Base-by-base conservation (phyloP, 2,329 filamentous ascomycete species). In the Botrytis hyacinthi region DNA sequence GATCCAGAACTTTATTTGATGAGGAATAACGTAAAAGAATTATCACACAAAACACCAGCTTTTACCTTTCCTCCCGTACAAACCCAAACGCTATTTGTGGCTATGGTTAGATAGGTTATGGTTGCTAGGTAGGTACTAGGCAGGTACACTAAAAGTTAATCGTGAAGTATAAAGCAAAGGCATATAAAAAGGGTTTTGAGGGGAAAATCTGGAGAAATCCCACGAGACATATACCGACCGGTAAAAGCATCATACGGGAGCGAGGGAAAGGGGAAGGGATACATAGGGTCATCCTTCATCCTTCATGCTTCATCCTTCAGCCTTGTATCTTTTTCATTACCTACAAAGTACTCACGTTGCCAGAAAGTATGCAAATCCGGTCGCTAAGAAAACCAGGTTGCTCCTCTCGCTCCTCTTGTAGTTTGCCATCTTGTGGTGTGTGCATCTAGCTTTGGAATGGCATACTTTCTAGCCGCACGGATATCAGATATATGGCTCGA, bases 131-230 rank as follows among this genome's bases (percentile, higher is more conserved):
- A 51, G 46, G 22, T 51, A 26, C 46, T 26, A 18, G n/a, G 51
- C 3, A n/a, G 60, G 60, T 20, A 32, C 35, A 62, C 29, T 29
- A 18, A 40, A 46, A 20, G 40, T 46, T 29, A 32, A 29, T 20
- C 9, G 61, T 46, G n/a, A 42, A 62, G 26, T 4, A 42, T 37
- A 61, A 40, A 37, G 61, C 61, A 16, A 63, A 65, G 32, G 29
- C 48, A 35, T 66, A 48, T 48, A 20, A 66, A 66, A 48, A 22
- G 62, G 62, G 42, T 12, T 18, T 9, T 9, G 29, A 35, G 42
- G 62, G 42, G 63, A 35, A 65, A 48, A 66, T 66, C 63, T 35
- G 63, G 63, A 66, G 63, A 66, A 66, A 48, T 48, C 18, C 29
- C 42, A 66, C 14, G 20, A 40, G 29, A 26, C 20, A 63, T 20